phyloP scores from a whole-genome alignment of 1,284 basidiomycete genomes.

The Trametes versicolor region DNA sequence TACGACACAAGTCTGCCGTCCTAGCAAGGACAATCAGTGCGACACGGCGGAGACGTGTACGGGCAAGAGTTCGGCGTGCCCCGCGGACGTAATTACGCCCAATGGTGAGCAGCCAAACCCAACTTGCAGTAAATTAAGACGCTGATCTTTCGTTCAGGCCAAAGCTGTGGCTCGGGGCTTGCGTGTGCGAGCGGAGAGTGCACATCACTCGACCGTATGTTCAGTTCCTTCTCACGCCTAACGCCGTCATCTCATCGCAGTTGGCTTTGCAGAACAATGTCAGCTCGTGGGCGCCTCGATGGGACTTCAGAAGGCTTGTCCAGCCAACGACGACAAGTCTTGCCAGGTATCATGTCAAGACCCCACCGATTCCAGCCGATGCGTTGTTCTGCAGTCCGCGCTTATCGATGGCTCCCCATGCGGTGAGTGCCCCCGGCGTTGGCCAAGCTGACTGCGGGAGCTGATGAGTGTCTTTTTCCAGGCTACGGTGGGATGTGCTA shows the following conservation, averaged over 20 bases:
- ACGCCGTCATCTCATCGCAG: neutral
- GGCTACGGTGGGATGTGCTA: slow-evolving; percentile 80
- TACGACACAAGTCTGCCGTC: slow-evolving; percentile 74
- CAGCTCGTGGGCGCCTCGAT: slow-evolving; percentile 75
- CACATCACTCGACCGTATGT: slow-evolving; percentile 78
- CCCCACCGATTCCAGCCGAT: slow-evolving; percentile 68
- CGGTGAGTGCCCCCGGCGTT: slow-evolving; percentile 54
- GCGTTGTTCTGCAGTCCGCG: slow-evolving; percentile 79
- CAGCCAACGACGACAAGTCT: slow-evolving; percentile 66
- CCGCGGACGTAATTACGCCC: slow-evolving; percentile 68
- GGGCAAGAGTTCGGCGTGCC: slow-evolving; percentile 80
- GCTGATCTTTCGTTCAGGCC: slow-evolving; percentile 48
- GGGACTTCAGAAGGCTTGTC: slow-evolving; percentile 75
- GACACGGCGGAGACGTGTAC: slow-evolving; percentile 86
- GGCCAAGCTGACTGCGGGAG: neutral
- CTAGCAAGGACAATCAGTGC: slow-evolving; percentile 74
- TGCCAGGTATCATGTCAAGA: slow-evolving; percentile 88
- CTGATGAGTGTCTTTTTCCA: slow-evolving; percentile 38
- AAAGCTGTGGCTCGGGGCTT: slow-evolving; percentile 73
- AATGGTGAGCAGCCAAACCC: slow-evolving; percentile 68
- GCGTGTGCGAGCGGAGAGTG: slow-evolving; percentile 86
- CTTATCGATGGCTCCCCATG: slow-evolving; percentile 90
- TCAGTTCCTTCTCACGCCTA: neutral
- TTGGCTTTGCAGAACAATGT: slow-evolving; percentile 72
- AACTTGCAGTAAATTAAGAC: neutral